Percentiles rank a stretch among this genome's conserved stretches.
Conservation (phyloP, 345 rosid species). For the Lepidium didymum region DNA sequence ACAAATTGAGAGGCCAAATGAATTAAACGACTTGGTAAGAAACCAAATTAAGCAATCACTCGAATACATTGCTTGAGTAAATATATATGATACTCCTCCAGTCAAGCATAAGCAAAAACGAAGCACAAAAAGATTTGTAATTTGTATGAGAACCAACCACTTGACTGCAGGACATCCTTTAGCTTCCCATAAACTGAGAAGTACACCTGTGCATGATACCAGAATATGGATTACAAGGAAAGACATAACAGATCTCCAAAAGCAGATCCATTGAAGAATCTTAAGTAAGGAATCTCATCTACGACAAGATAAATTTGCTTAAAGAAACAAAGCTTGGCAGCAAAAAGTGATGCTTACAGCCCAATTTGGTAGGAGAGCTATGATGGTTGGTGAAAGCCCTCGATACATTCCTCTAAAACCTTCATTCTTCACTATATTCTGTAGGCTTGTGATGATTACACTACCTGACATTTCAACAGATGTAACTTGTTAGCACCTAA, state of each 20-base stretch:
- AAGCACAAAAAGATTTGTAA: background rate
- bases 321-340: background rate
- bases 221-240: background rate
- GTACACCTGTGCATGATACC: constrained; percentile 59
- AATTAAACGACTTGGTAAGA: background rate
- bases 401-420: constrained; percentile 83
- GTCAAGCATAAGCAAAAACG: background rate
- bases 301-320: background rate
- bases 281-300: background rate
- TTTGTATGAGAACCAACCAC: constrained; percentile 50
- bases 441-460: constrained; percentile 62
- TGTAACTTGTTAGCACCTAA: background rate
- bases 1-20: background rate
- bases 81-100: background rate
- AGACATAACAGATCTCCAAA: background rate
- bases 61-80: background rate
- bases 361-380: constrained; percentile 96
- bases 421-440: constrained; percentile 55
- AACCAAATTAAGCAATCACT: background rate
- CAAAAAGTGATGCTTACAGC: constrained; percentile 53
- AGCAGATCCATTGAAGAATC: background rate
- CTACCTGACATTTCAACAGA: constrained; percentile 46
- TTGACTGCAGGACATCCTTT: constrained; percentile 56
- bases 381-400: constrained; percentile 89
- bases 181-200: constrained; percentile 73